A percentile compares a stretch with the other conserved stretches of the same genome.
These are phyloP conservation scores for Lasiosphaeriaceae sp. DNA, from an alignment of 495 filamentous ascomycete genomes.

Conservation along the genomic window DNA sequence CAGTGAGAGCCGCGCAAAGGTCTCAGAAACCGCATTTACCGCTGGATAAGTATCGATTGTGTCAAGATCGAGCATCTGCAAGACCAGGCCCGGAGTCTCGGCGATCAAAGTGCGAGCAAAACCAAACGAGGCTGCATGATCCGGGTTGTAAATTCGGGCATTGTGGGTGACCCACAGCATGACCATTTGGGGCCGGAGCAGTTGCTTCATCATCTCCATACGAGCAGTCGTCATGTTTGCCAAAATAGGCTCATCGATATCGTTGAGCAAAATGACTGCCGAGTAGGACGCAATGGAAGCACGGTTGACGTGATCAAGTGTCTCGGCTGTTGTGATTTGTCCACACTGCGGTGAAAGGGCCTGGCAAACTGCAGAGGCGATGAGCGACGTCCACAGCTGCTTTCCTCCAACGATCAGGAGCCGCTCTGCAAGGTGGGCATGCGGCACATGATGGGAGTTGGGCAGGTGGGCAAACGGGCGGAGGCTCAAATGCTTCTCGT, in stretches of 20 bases:
- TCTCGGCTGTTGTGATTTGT: slow-evolving; percentile 12
- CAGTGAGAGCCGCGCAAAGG: slow-evolving; percentile 26
- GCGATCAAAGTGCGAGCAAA: slow-evolving; percentile 40
- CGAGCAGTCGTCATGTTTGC: slow-evolving; percentile 29
- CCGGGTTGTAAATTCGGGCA: slow-evolving; percentile 24
- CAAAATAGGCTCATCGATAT: slow-evolving; percentile 35
- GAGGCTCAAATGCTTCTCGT: slow-evolving; percentile 13
- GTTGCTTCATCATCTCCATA: slow-evolving; percentile 26
- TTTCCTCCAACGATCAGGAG: slow-evolving; percentile 33
- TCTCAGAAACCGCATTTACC: slow-evolving; percentile 15
- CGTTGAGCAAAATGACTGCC: slow-evolving; percentile 33
- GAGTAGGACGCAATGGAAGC: slow-evolving; percentile 15
- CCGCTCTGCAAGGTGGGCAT: slow-evolving; percentile 12
- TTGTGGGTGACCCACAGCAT: slow-evolving; percentile 37
- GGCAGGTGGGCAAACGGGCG: slow-evolving; percentile 1
- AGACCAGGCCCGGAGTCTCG: slow-evolving; percentile 33
- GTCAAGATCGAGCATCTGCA: slow-evolving; percentile 43
- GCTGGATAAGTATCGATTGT: slow-evolving; percentile 11
- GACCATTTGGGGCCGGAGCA: slow-evolving; percentile 35
- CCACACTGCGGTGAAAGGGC: slow-evolving; percentile 19
- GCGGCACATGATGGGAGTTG: background rate
- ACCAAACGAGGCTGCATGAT: slow-evolving; percentile 38
- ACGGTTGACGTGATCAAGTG: slow-evolving; percentile 20
- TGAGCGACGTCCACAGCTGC: slow-evolving; percentile 8
- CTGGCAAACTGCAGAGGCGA: slow-evolving; percentile 14